Evolutionary conservation across 306 rosid species (phyloP), one percentile per base, ranked within the genome.

Genomic region (Lablab purpureus): DNA sequence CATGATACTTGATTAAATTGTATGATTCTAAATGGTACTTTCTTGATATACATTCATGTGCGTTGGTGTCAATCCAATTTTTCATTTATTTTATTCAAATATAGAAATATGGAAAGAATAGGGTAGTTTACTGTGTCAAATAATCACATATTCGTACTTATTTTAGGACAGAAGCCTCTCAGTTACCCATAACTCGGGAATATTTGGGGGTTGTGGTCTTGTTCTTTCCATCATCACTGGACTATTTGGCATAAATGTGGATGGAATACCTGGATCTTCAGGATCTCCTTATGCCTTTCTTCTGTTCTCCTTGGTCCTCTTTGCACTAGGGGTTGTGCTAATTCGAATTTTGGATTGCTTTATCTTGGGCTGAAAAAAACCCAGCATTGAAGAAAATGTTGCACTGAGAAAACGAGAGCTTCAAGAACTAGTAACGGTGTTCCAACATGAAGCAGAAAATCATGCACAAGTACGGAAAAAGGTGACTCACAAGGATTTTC

Each of bases 151-250:
- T 56, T 82, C 54, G 75, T 79, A n/a, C 67, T 71, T 71, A 37
- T 79, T 75, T 46, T 90, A 95, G 98, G 99, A 92, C 74, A 89
- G 62, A 85, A 95, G 99, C 88, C 97, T 95, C 40, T 77, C 85
- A 19, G 94, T 91, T 37, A 86, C 98, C 0, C 99, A 95, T 77
- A 95, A 95, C 79, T 83, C 92, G 25, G 87, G 96, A 30, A 91
- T 95, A 47, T 86, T 95, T 74, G 98, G 99, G 13, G 98, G 99
- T 4, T 88, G 98, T 30, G 99, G 99, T 40, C 90, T 95, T 36
- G 80, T 92, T 79, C 92, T 95, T 47, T 89, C 99, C 70, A 76
- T 95, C 49, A 90, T 95, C 75, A 91, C 99, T 0, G 99, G 99
- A 67, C 87, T 92, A 58, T 95, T 95, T 55, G 98, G 99, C 62